Base-by-base conservation (phyloP, 441 rosid species). In the Aquilaria agallochum region DNA sequence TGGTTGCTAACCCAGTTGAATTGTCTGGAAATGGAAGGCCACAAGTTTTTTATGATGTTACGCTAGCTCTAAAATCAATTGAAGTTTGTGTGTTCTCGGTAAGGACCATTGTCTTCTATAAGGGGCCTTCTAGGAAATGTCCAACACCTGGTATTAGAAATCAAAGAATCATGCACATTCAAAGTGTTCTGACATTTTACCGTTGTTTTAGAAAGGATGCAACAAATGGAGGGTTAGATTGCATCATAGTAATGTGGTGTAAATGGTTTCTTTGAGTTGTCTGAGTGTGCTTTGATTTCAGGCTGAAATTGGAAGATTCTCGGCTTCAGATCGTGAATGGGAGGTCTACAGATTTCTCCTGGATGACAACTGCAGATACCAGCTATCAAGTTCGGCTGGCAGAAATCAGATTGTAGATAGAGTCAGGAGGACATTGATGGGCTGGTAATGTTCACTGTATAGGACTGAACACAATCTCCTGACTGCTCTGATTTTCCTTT, bases 1-100 rank as follows among this genome's bases (percentile, higher is more conserved):
- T 92, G 70, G 93, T 89, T 62, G 93, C 93, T 59, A 89, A 86
- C 75, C 98, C 96, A 34, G 98, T 87, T 44, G 96, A 92, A 74
- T 63, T 83, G 70, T 89, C 91, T 50, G 92, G 96, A 40, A 76
- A 69, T 56, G 96, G 95, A 67, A 81, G 98, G 53, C 96, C 98
- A 2, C 75, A 87, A 56, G 96, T 89, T 58, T 92, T 92, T 76
- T 89, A 83, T 56, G 93, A 92, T 53, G 82, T 87, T 45, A 87
- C 96, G 7, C 80, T 73, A 67, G 85, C 95, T 55, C 70, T 89
- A 53, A 87, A 92, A 78, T 60, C 75, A 52, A 90, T 86, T 55
- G 90, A 88, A 51, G 78, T 92, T 72, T 87, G 95, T 68, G 65
- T 92, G 55, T 92, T 92, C 80, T 89, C 83, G 72, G 98, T 89